Evolutionary conservation across 805 yeast genomes (phyloP), one percentile per base, ranked within the genome.

Genomic region (Starmera dryadoides): DNA sequence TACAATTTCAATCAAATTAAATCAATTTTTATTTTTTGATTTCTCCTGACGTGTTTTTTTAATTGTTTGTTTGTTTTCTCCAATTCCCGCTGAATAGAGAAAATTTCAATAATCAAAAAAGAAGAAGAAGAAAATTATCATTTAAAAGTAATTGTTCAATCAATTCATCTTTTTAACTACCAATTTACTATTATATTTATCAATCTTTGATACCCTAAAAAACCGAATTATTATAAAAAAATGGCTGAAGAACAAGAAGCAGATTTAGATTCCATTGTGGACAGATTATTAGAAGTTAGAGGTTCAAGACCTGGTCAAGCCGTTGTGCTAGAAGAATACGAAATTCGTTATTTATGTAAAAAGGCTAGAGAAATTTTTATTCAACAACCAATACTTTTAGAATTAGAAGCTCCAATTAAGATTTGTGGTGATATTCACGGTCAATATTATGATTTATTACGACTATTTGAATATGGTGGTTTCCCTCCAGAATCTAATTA

Each of bases 401-500:
- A 91, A 63, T 75, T 91, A 52, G 98, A 93, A 66, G 98, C 98
- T 17, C 98, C 98, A 41, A 91, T 91, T 56, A 89, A 53, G 69
- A 84, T 84, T 43, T 88, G 96, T 69, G 98, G 98, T 64, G 98
- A 91, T 64, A 93, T 91, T 57, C 98, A 91, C 64, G 98, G 98
- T 42, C 98, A 91, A 68, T 91, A 93, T 66, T 91, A 91, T 60
- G 98, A 91, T 65, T 77, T 91, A 55, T 75, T 91, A 61, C 83
- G 98, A 65, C 76, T 91, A 54, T 91, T 91, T 57, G 98, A 93
- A 69, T 91, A 91, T 59, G 98, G 98, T 55, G 98, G 98, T 3
- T 91, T 93, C 73, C 98, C 98, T 2, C 98, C 98, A 11, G 98
- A 93, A 63, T 95, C 98, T 16, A 91, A 91, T 69, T 91, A 91